Conservation (phyloP, 1,139 yeast species). For the Yamadazyma atlantica region DNA sequence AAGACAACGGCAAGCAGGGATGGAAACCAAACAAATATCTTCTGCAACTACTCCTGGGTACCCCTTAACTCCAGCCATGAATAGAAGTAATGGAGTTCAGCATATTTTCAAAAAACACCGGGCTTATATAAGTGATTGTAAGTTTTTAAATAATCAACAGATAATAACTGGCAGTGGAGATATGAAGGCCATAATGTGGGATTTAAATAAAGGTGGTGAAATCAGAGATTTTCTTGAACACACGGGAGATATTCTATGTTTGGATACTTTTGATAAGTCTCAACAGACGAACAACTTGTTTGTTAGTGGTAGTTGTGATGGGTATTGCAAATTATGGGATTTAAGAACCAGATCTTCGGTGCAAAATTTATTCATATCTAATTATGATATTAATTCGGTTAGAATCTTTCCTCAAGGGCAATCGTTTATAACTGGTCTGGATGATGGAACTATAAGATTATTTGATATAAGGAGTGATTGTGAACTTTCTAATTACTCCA, state of each 20-base stretch:
- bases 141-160: constrained; percentile 53
- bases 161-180: constrained; percentile 81
- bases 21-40: no score
- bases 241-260: constrained; percentile 72
- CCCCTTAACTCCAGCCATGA: constrained; percentile 12
- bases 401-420: constrained; percentile 71
- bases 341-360: constrained; percentile 51
- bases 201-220: constrained; percentile 58
- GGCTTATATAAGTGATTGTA: constrained; percentile 78
- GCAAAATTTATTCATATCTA: constrained; percentile 61
- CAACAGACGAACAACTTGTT: constrained; percentile 36
- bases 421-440: constrained; percentile 70
- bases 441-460: constrained; percentile 71
- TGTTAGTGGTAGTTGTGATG: constrained; percentile 76
- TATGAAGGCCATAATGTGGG: constrained; percentile 82
- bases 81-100: constrained; percentile 23
- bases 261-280: constrained; percentile 34
- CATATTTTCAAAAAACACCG: constrained; percentile 73
- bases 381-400: constrained; percentile 66
- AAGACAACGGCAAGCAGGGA: background rate
- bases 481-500: constrained; percentile 54
- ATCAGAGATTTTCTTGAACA: constrained; percentile 68
- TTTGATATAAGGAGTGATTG: constrained; percentile 81
- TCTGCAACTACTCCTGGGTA: no score
- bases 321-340: constrained; percentile 75